A percentile compares a stretch with the other conserved stretches of the same genome.
These are phyloP conservation scores for Penicillium sp. DNA, from an alignment of 2,329 filamentous ascomycete genomes.

Conservation along the genomic window DNA sequence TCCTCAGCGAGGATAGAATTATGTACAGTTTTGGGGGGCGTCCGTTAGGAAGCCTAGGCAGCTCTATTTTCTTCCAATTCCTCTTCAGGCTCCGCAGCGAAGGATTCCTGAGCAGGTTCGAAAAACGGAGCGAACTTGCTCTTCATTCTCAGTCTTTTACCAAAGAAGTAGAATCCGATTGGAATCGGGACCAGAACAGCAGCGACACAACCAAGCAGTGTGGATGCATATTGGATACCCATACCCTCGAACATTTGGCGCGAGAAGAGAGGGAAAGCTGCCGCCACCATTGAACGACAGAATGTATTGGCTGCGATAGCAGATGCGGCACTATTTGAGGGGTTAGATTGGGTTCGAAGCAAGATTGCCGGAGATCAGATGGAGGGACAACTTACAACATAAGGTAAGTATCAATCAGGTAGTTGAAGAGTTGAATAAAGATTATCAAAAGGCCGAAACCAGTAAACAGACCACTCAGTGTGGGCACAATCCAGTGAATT, in stretches of 20 bases:
- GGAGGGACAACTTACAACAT: constrained; percentile 50
- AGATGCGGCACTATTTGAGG: constrained; percentile 48
- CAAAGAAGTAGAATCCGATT: constrained; percentile 41
- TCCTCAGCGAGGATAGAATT: background rate
- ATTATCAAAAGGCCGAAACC: constrained; percentile 63
- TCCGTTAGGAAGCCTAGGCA: background rate
- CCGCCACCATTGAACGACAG: constrained; percentile 55
- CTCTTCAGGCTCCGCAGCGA: constrained; percentile 30
- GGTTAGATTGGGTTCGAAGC: constrained; percentile 11
- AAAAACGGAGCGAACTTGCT: constrained; percentile 42
- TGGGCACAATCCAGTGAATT: constrained; percentile 47
- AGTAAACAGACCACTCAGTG: constrained; percentile 55
- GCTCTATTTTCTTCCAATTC: constrained; percentile 5
- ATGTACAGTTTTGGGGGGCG: constrained; percentile 1
- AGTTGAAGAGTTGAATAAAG: constrained; percentile 63
- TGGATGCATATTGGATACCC: constrained; percentile 41
- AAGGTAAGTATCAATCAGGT: constrained; percentile 63
- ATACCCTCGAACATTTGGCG: constrained; percentile 57
- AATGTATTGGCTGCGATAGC: constrained; percentile 62
- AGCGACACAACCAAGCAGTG: constrained; percentile 43
- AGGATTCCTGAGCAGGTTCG: constrained; percentile 54
- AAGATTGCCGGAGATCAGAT: background rate
- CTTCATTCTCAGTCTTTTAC: constrained; percentile 27
- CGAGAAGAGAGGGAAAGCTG: constrained; percentile 59
- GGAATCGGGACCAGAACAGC: constrained; percentile 44